Conservation (phyloP, 2,329 filamentous ascomycete genomes). For the Penicillium frequentans region DNA sequence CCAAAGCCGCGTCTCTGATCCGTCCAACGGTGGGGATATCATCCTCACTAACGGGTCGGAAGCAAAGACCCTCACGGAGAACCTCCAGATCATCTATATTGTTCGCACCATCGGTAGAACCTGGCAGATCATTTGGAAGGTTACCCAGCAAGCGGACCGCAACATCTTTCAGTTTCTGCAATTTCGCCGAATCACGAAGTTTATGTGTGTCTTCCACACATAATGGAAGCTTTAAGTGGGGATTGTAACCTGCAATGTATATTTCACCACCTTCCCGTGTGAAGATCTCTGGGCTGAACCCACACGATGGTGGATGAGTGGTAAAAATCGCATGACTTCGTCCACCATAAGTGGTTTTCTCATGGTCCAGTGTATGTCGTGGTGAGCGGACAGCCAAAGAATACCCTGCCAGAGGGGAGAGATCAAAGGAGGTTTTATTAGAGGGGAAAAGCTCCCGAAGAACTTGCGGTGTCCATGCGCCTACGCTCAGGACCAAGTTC, state of each 20-base stretch:
- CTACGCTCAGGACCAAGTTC: conserved; percentile 65
- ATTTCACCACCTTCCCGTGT: conserved; percentile 66
- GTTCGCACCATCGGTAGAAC: conserved; percentile 23
- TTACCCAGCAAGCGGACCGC: conserved; percentile 36
- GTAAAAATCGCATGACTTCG: conserved; percentile 70
- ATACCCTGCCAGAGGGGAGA: conserved; percentile 68
- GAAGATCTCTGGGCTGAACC: conserved; percentile 71
- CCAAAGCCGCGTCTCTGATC: conserved; percentile 58
- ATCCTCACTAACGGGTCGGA: conserved; percentile 66
- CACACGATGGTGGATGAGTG: conserved; percentile 49
- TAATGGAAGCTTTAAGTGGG: conserved; percentile 61
- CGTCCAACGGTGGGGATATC: conserved; percentile 65
- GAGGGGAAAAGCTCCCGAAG: conserved; percentile 64
- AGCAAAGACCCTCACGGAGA: conserved; percentile 67
- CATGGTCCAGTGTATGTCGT: conserved; percentile 37
- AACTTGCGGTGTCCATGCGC: conserved; percentile 70
- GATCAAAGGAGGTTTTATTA: conserved; percentile 54
- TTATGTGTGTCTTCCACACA: conserved; percentile 43
- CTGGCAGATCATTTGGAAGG: conserved; percentile 12
- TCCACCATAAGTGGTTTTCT: conserved; percentile 37
- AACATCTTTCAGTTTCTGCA: conserved; percentile 31
- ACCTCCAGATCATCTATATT: conserved; percentile 59
- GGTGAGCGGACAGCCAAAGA: conserved; percentile 67
- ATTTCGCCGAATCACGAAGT: conserved; percentile 45
- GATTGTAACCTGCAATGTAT: conserved; percentile 73